phyloP scores from a whole-genome alignment of 371 early-diverging fungal species.

The Mucor circinelloides region DNA sequence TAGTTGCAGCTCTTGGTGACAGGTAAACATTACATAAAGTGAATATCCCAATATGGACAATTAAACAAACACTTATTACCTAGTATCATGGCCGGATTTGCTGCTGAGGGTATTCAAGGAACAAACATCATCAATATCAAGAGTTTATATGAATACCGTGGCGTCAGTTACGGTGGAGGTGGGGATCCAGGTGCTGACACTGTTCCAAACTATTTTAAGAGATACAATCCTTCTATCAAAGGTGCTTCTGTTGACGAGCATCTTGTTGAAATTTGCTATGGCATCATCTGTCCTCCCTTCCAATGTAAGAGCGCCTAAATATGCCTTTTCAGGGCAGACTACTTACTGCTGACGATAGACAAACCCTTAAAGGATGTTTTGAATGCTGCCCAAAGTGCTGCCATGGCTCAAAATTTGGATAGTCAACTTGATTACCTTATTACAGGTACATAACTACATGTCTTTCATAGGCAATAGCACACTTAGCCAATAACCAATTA shows the following conservation, averaged over 20 bases:
- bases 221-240: conserved; percentile 38
- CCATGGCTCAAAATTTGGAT: conserved; percentile 40
- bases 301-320: conserved; percentile 19
- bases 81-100: conserved; percentile 72
- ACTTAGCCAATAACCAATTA: not conserved
- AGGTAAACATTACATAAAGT: conserved; percentile 27
- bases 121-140: conserved; percentile 26
- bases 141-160: conserved; percentile 43
- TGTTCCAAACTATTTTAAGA: conserved; percentile 45
- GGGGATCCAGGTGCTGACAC: conserved; percentile 47
- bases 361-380: conserved; percentile 31
- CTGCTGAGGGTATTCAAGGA: conserved; percentile 42
- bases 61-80: not conserved
- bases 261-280: conserved; percentile 44
- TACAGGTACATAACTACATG: not conserved
- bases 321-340: not conserved
- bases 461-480: not conserved
- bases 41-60: not conserved
- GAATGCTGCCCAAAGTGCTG: conserved; percentile 57
- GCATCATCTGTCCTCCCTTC: conserved; percentile 14
- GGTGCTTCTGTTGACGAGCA: conserved; percentile 47
- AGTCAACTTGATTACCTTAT: conserved; percentile 45
- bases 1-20: conserved; percentile 68
- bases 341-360: conserved; percentile 6
- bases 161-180: conserved; percentile 52